Conservation (phyloP, 352 stramenopile genomes). For the Phytopythium litorale region DNA sequence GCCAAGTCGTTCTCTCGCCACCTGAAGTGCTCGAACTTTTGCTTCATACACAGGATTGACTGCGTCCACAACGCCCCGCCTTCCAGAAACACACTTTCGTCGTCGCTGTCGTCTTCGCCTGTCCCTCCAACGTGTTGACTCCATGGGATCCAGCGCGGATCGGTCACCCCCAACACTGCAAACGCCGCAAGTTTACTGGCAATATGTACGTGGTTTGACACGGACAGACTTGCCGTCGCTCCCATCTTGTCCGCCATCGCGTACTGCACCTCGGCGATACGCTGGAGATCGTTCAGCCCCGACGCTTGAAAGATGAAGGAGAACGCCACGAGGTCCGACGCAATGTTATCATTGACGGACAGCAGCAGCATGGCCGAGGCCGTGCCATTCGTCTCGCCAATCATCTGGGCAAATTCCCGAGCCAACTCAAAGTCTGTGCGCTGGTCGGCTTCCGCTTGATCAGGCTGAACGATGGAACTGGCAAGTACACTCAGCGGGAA, state of each 20-base stretch:
- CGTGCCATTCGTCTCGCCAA: background rate
- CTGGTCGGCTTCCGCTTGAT: background rate
- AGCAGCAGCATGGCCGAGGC: background rate
- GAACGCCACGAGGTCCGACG: constrained; percentile 66
- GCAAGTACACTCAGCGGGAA: constrained; percentile 42
- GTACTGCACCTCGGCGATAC: background rate
- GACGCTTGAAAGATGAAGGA: constrained; percentile 50
- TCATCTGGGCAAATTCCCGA: constrained; percentile 1
- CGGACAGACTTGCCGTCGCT: background rate
- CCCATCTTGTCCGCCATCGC: background rate
- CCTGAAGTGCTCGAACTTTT: constrained; percentile 61
- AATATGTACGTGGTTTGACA: constrained; percentile 32
- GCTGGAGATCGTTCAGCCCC: background rate
- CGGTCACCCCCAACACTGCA: constrained; percentile 46
- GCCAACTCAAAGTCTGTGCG: background rate
- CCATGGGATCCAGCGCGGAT: constrained; percentile 12
- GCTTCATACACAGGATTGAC: constrained; percentile 60
- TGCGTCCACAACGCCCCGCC: constrained; percentile 6
- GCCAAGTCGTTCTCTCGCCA: constrained; percentile 61
- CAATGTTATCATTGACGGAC: constrained; percentile 17
- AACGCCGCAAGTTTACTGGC: constrained; percentile 68
- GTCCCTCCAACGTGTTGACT: background rate
- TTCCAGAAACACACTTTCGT: constrained; percentile 4
- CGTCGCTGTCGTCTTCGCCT: background rate
- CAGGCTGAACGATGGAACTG: constrained; percentile 22